Base-by-base conservation (phyloP, 352 stramenopile species). In the Pythium oligandrum region DNA sequence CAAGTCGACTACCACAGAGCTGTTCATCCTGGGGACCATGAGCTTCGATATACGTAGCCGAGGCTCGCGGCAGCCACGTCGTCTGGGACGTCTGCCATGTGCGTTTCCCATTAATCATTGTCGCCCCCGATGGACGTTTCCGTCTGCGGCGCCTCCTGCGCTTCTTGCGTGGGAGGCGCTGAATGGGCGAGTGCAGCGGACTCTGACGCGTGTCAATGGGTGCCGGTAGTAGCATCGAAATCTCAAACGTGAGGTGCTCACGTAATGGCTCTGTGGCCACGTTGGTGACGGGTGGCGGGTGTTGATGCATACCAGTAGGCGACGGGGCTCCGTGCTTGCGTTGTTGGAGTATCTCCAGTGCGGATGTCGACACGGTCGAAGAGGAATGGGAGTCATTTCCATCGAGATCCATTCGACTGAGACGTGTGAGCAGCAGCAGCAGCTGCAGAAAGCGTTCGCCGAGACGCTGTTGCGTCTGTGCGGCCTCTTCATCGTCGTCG, bases 171-270 rank as follows among this genome's bases (percentile, higher is more conserved):
- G 38, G 7, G 38, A 8, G 38, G 3, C 77, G 57, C 4, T 60
- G 62, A 46, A 88, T 78, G 11, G 73, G 73, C 33, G 75, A 88
- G 4, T 70, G 65, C 39, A 88, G 49, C 38, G 64, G 51, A 40
- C 64, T 80, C 55, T 88, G 75, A 8, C 75, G 62, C 9, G 59
- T 64, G 48, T 85, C 70, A 8, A 86, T 55, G 3, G 77, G 74
- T 6, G 55, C 42, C 8, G 77, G 77, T 12, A 88, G 64, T 31
- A 88, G 38, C 71, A 82, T 78, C 42, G 69, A 79, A 35, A 88
- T 82, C 54, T 88, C 68, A 35, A 81, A 83, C 33, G 75, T 88
- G n/a, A 88, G 51, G 37, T 71, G 63, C 30, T 68, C 59, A 6
- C 63, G 72, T 12, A 88, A 64, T 11, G 73, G 55, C 37, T 55